Conservation (phyloP, 495 filamentous ascomycete genomes). For the Hypoxylon subgilvum region DNA sequence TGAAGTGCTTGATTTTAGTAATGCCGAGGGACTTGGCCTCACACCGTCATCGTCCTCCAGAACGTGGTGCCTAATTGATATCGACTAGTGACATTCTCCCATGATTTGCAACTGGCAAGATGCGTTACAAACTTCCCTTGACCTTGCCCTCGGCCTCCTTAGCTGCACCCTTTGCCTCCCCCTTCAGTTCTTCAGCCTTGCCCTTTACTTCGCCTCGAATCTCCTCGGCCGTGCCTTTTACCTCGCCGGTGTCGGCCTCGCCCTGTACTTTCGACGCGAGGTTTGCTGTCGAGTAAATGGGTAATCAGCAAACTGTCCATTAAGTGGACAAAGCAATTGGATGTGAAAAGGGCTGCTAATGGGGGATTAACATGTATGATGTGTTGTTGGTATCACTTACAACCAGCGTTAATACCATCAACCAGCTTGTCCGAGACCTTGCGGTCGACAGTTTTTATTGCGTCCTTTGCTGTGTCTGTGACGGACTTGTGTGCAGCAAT, state of each 20-base stretch:
- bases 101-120: too few relatives aligned
- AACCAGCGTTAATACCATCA: constrained; percentile 58
- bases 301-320: too few relatives aligned
- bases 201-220: constrained; percentile 48
- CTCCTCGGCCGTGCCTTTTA: constrained; percentile 46
- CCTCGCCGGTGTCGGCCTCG: constrained; percentile 42
- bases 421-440: constrained; percentile 61
- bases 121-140: constrained; percentile 39
- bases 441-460: constrained; percentile 56
- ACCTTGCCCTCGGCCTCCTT: constrained; percentile 38
- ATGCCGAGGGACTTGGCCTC: too few relatives aligned
- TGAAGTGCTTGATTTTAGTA: too few relatives aligned
- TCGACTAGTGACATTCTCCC: too few relatives aligned
- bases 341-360: too few relatives aligned
- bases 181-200: constrained; percentile 41
- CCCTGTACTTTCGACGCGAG: constrained; percentile 53
- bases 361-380: not conserved
- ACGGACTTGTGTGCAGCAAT: constrained; percentile 50
- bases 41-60: too few relatives aligned
- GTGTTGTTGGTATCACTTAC: constrained; percentile 43
- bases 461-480: constrained; percentile 57
- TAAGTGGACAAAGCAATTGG: too few relatives aligned
- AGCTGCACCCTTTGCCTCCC: constrained; percentile 38
- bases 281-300: constrained; percentile 44
- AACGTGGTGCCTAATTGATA: too few relatives aligned